Percentiles rank a stretch among this genome's conserved stretches.
These are phyloP conservation scores for Wickerhamiella cacticola DNA, from an alignment of 805 yeast genomes.

Conservation along the genomic window DNA sequence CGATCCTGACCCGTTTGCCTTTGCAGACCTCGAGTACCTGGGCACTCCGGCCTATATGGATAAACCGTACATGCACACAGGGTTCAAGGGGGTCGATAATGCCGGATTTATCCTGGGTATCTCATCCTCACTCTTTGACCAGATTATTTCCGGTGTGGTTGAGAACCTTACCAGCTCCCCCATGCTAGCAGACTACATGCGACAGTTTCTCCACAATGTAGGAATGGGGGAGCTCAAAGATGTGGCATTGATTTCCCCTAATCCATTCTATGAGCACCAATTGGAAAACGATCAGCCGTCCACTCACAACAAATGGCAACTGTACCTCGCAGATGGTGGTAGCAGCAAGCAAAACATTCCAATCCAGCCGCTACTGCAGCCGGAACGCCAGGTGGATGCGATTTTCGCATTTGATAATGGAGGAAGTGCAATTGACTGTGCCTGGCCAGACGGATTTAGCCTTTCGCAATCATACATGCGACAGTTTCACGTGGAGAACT, in stretches of 20 bases:
- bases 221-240: conserved; percentile 28
- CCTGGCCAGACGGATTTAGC: conserved; percentile 61
- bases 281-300: conserved; percentile 26
- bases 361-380: conserved; percentile 48
- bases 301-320: neutral
- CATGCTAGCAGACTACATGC: conserved; percentile 3
- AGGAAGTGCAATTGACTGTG: conserved; percentile 36
- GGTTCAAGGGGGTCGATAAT: conserved; percentile 53
- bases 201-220: neutral
- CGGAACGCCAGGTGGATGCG: conserved; percentile 48
- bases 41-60: conserved; percentile 30
- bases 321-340: conserved; percentile 56
- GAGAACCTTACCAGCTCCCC: conserved; percentile 1
- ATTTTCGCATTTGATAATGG: conserved; percentile 59
- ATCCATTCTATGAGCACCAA: conserved; percentile 45
- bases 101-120: conserved; percentile 62
- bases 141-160: conserved; percentile 36
- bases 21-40: conserved; percentile 47
- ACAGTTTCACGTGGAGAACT: conserved; percentile 44
- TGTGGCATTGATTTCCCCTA: conserved; percentile 55
- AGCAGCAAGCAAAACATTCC: conserved; percentile 57
- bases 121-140: conserved; percentile 35
- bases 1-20: conserved; percentile 53
- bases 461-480: conserved; percentile 42
- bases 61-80: conserved; percentile 2